Evolutionary conservation across 2,329 filamentous ascomycete species (phyloP), one percentile per base, ranked within the genome.

Genomic region (Phoma sp.): DNA sequence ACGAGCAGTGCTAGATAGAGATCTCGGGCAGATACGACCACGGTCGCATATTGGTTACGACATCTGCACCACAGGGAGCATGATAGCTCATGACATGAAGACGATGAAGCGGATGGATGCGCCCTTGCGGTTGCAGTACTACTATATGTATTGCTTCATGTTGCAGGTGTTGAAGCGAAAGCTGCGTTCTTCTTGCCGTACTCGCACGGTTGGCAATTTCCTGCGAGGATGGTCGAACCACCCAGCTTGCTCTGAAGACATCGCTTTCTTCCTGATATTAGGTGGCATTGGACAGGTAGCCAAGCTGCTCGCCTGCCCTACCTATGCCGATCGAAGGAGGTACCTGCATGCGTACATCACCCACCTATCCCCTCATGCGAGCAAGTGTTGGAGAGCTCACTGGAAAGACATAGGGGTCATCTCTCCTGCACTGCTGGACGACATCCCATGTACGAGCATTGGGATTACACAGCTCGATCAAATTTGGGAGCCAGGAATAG

Each of bases 131-230:
- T 43, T 74, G 47, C 70, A 72, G 50, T 75, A 68, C 58, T 73
- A 68, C 51, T 72, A 70, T 61, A 73, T 71, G 68, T 74, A 73
- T 57, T 70, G 65, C 63, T 73, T 75, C 56, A 66, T 74, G 18
- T 52, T 75, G 39, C 70, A 72, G 57, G 69, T 72, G 7, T 51
- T 74, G 42, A 61, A 61, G 45, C 61, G 66, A 22, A 72, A 70
- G 55, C 54, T 73, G 51, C 68, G 68, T 6, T 68, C 71, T 36
- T 64, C 67, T 2, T 65, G 62, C 37, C 66, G 65, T 38, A 61
- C 66, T 10, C 66, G 68, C 14, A 66, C 66, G 1, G 62, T 73
- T 3, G 68, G 69, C 42, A 69, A 64, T 47, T 61, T 71, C 11
- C 52, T 71, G 22, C 58, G 70, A 43, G 70, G 69, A 35, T 73